Base-by-base conservation (phyloP, 352 stramenopile genomes). In the Phytopythium oedochilum region DNA sequence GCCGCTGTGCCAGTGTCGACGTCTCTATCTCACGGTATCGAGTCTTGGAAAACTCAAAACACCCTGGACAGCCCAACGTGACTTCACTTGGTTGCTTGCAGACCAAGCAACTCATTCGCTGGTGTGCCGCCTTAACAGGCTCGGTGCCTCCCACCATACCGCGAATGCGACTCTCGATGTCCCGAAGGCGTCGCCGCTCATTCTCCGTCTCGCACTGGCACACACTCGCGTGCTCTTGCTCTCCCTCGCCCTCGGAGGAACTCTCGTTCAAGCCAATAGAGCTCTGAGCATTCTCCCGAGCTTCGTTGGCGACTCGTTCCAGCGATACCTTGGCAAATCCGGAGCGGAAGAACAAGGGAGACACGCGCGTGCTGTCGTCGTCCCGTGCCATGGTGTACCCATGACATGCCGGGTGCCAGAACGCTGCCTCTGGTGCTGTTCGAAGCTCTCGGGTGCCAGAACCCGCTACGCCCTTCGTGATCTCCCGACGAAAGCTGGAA, bases 271-370 rank as follows among this genome's bases (percentile, higher is more conserved):
- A 38, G 11, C 64, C 60, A 18, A 58, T 57, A 1, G 61, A 35
- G 22, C 62, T 52, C 18, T 73, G 59, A 20, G 35, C 28, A 18
- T 64, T 62, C 15, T 83, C 70, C 32, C 70, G 63, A 26, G 70
- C 63, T 25, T 31, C 26, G 12, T 79, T 73, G 10, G 65, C 43
- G 14, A 88, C 59, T 45, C 70, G 64, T 35, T 86, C 71, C 29
- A 91, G 53, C 1, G 72, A 63, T 18, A 85, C 75, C 32, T 93
- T 93, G 17, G 53, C 29, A 59, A 89, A 91, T 5, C 49, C 66
- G 14, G 71, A 52, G 29, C 66, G 58, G 53, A 93, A 88, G 56
- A 93, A 91, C 10, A 89, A 63, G 3, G 83, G 83, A 11, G 83
- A 91, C 23, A 91, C 62, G 3, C 39, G 43, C 18, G 60, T 46